Evolutionary conservation across 228 moss, liverwort and hornwort genomes (phyloP), one percentile per base, ranked within the genome.

Genomic region (Sphagnum magellanicum): DNA sequence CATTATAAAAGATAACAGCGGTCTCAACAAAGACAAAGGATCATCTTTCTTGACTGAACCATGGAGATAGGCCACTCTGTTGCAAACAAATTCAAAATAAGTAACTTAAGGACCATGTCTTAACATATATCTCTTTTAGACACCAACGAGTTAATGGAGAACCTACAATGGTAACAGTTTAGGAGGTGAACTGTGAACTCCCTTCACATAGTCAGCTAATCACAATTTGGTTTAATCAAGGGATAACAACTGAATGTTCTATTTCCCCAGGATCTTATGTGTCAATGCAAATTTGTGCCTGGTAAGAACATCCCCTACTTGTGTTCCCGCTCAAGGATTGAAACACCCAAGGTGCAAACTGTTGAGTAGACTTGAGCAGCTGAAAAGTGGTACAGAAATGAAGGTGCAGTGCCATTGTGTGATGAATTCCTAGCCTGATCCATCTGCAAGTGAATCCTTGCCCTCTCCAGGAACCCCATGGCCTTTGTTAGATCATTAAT

Each of bases 321-420:
- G 80, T 73, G 85, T 65, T 93, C 91, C 70, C 97, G 88, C 80
- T 93, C 93, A 70, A 93, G 75, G 55, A 98, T 87, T 6, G 93
- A 93, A 50, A 92, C 89, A 66, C 93, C 90, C 74, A 93, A 74
- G 63, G 93, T 98, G 74, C 93, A 93, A 46, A 98, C 77, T 63
- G 90, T 86, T 61, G 83, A 68, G 60, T 98, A 92, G 7, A 98
- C 93, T 68, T 90, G 91, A 61, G 87, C 85, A 74, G 97, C 90
- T 68, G 91, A 93, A 63, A 91, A 98, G 52, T 90, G 85, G 62
- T 76, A 71, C 5, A 87, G 85, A 75, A 98, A 93, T 12, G 85
- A 85, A 59, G 87, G 88, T 59, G 79, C 75, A 69, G 67, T 72
- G 63, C 81, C 81, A 53, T 70, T 63, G 64, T 49, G 72, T 32